Conservation (phyloP, 257 asterid species). For the Nicotiana paniculata region DNA sequence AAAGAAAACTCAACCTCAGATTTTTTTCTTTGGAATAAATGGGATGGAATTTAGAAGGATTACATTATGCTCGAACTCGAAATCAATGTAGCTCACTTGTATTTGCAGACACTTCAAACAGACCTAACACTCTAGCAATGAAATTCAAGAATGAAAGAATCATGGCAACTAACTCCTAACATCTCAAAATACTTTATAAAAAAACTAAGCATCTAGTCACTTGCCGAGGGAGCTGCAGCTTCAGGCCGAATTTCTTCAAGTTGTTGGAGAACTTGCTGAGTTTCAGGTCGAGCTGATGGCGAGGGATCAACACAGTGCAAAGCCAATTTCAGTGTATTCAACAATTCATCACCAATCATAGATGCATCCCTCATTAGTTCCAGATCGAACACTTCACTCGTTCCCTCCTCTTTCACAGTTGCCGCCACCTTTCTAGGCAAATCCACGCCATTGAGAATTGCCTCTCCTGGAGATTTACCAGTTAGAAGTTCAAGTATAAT, state of each 20-base stretch:
- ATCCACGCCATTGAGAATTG: constrained; percentile 53
- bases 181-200: background rate
- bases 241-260: constrained; percentile 81
- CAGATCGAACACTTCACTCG: constrained; percentile 83
- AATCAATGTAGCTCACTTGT: background rate
- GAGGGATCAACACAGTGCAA: constrained; percentile 90
- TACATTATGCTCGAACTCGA: background rate
- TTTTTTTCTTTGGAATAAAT: background rate
- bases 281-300: constrained; percentile 75
- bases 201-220: constrained; percentile 9
- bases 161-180: constrained; percentile 8
- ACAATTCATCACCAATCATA: constrained; percentile 73
- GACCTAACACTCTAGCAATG: background rate
- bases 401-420: constrained; percentile 91
- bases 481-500: constrained; percentile 77
- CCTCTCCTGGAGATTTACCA: constrained; percentile 89
- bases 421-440: constrained; percentile 94
- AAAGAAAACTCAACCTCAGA: background rate
- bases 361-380: constrained; percentile 88
- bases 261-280: constrained; percentile 60
- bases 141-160: constrained; percentile 74
- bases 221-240: constrained; percentile 22
- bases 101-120: background rate
- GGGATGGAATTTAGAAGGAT: background rate
- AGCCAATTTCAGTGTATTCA: constrained; percentile 75